Conservation (phyloP, 1,284 basidiomycete species). For the Puccinia horiana region DNA sequence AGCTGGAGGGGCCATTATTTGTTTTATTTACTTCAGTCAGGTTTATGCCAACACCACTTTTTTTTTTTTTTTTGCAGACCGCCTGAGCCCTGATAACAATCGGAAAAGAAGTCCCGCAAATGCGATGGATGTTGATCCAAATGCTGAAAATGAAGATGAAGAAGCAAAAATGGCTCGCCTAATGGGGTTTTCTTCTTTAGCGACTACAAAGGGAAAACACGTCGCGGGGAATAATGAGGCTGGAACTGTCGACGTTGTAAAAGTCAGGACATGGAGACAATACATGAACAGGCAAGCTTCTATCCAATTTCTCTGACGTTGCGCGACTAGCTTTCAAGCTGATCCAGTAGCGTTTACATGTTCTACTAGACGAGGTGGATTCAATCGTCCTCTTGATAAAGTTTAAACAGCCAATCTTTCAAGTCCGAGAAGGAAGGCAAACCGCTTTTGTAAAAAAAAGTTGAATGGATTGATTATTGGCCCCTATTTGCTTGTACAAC, state of each 20-base stretch:
- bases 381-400: conserved; percentile 30
- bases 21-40: background rate
- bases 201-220: conserved; percentile 43
- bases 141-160: conserved; percentile 42
- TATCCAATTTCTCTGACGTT: background rate
- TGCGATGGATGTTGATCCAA: conserved; percentile 17
- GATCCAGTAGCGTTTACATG: background rate
- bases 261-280: conserved; percentile 48
- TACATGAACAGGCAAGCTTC: conserved; percentile 44
- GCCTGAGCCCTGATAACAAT: conserved; percentile 6
- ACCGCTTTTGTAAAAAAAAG: background rate
- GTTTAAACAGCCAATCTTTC: background rate
- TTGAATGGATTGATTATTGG: background rate
- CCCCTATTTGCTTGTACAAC: background rate
- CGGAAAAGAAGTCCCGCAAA: background rate
- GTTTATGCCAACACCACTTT: background rate
- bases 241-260: conserved; percentile 47
- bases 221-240: conserved; percentile 45
- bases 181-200: conserved; percentile 45
- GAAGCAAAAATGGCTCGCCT: conserved; percentile 47
- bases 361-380: conserved; percentile 22
- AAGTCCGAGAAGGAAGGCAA: background rate
- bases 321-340: background rate
- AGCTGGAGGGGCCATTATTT: background rate
- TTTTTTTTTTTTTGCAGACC: background rate